Evolutionary conservation across 2,329 filamentous ascomycete genomes (phyloP), one percentile per base, ranked within the genome.

Genomic region (Stemphylium beticola): DNA sequence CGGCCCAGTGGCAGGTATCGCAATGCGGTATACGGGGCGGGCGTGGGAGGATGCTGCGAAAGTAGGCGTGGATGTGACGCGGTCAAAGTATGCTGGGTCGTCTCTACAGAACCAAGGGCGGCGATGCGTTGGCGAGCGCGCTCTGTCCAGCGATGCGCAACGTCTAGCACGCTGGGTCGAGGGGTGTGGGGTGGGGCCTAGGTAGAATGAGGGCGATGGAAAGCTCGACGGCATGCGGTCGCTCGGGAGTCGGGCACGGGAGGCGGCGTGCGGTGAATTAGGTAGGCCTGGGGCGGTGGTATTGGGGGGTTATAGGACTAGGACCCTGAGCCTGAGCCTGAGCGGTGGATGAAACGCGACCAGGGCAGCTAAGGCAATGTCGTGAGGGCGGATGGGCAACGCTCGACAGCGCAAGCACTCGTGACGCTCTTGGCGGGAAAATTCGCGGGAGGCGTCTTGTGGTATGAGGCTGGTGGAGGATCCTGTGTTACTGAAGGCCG

Each of bases 331-430:
- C 57, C 57, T 57, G 55, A 58, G 59, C 60, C 65, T 67, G 62
- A 60, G 54, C 57, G 49, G 57, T 60, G 57, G 69, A 57, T 66
- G 64, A 66, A 66, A 66, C 67, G 64, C 67, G 39, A 57, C 48
- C 59, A 61, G 61, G 61, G 58, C 57, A 57, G 55, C 56, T 41
- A 53, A 39, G n/a, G n/a, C 17, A 32, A 32, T 34, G 42, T 40
- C 33, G 34, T 24, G 36, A 42, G 26, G 46, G 43, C 36, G 33
- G 18, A 29, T 17, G 47, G 42, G 39, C 47, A 42, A 26, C 38
- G 44, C 48, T 39, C 32, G 50, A 48, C 48, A 49, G 51, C 39
- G 54, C 41, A 53, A 48, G 39, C 47, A 39, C 20, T 9, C 18
- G 5, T 15, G 17, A 14, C 8, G 12, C n/a, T 22, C 26, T 24